A percentile compares a stretch with the other conserved stretches of the same genome.
Evolutionary conservation across 2,329 filamentous ascomycete genomes (phyloP).

Genomic region (Talaromyces sp.): DNA sequence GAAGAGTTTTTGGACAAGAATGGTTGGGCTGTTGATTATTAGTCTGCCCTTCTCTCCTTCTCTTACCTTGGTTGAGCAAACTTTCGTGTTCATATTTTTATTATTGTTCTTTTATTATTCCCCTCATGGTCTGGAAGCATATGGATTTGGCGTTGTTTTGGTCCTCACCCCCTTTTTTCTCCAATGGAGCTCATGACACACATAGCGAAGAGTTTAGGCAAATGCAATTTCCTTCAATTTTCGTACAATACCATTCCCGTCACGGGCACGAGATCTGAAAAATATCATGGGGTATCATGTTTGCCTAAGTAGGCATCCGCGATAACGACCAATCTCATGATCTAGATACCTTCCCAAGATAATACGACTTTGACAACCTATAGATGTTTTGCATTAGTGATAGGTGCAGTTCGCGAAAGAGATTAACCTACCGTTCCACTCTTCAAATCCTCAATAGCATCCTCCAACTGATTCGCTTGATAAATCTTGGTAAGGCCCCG

Average conservation of each 20-base stretch:
- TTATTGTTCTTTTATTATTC: slow-evolving; percentile 7
- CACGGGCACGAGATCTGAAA: no score
- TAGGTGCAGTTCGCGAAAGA: background rate
- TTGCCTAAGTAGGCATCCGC: background rate
- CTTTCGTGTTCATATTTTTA: slow-evolving; percentile 5
- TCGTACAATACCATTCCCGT: background rate
- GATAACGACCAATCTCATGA: background rate
- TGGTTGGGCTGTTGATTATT: slow-evolving; percentile 93
- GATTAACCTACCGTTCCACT: slow-evolving; percentile 21
- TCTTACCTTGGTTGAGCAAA: background rate
- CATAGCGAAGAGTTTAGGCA: background rate
- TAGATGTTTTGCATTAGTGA: no score
- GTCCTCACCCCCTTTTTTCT: background rate
- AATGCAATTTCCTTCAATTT: background rate
- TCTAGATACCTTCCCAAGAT: background rate
- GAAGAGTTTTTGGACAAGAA: slow-evolving; percentile 82
- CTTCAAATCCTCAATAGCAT: slow-evolving; percentile 16
- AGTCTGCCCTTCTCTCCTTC: slow-evolving; percentile 13
- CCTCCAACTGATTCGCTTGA: slow-evolving; percentile 4
- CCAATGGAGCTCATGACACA: background rate
- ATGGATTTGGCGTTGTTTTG: slow-evolving; percentile 9
- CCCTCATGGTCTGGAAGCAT: slow-evolving; percentile 1
- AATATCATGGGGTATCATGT: background rate
- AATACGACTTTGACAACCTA: slow-evolving; percentile 7
- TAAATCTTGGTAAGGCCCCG: slow-evolving; percentile 4